These are phyloP conservation scores for Phoma sp. DNA, from an alignment of 2,329 filamentous ascomycete species.

Conservation along the genomic window DNA sequence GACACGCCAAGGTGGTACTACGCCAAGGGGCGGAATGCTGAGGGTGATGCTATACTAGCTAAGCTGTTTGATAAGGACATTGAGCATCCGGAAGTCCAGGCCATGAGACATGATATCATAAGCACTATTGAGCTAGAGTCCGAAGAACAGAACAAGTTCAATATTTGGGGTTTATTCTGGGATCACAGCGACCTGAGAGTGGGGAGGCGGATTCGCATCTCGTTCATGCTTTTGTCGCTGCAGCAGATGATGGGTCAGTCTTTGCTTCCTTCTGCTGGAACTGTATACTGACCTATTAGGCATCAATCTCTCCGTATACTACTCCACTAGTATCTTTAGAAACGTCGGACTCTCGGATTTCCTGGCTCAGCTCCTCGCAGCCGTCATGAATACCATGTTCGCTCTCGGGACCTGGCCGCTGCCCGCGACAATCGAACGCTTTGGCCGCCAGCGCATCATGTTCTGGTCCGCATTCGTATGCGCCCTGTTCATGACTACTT, in stretches of 20 bases:
- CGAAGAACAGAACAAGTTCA: conserved; percentile 56
- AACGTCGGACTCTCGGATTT: conserved; percentile 42
- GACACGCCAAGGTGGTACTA: conserved; percentile 57
- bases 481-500: conserved; percentile 32
- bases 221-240: conserved; percentile 50
- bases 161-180: not conserved
- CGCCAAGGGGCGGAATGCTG: conserved; percentile 58
- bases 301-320: conserved; percentile 18
- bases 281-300: conserved; percentile 33
- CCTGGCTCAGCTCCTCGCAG: conserved; percentile 47
- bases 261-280: not conserved
- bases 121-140: conserved; percentile 39
- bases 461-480: conserved; percentile 45
- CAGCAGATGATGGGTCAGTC: not conserved
- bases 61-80: conserved; percentile 46
- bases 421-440: conserved; percentile 44
- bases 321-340: conserved; percentile 51
- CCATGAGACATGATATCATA: conserved; percentile 45
- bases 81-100: conserved; percentile 44
- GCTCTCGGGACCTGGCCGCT: conserved; percentile 42
- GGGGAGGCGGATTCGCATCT: conserved; percentile 53
- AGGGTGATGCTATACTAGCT: conserved; percentile 41
- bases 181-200: not conserved
- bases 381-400: conserved; percentile 49
- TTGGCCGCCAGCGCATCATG: conserved; percentile 46